Evolutionary conservation across 2,329 filamentous ascomycete species (phyloP), one percentile per base, ranked within the genome.

Genomic region (Pseudogymnoascus sp.): DNA sequence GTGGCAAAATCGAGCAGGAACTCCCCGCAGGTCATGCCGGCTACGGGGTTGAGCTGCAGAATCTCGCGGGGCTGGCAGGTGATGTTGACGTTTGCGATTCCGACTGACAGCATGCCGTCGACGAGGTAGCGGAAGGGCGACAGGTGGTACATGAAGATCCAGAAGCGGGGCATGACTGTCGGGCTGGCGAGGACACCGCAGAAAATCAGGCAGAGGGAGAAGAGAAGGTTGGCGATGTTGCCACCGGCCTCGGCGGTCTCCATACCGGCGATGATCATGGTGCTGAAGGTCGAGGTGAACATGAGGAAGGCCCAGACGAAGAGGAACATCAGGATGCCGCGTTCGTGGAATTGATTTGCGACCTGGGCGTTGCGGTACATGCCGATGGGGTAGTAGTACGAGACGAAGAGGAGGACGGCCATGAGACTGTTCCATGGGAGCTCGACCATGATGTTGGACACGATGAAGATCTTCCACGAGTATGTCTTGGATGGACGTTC

Each of bases 341-440:
- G 88, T 67, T 90, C 83, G 4, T 79, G 70, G 1, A 86, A 80
- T 63, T 83, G 76, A 62, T 80, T 79, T 3, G 83, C 82, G 0
- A 77, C 76, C 13, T 77, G 74, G 1, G 88, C 88, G 68, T 92
- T 92, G 61, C 75, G 73, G 71, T 90, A 84, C 57, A 59, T 59
- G 1, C 89, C 89, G 59, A 95, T 82, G 1, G 90, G 89, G 70
- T 92, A 96, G 77, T 95, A 96, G 82, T 88, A 92, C 71, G 79
- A 85, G 68, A 90, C 79, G 77, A 79, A 95, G 76, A 92, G 86
- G 64, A 95, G 74, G n/a, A 85, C 79, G 3, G 84, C 82, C 79
- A 89, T 86, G 41, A 94, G 73, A 0, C 83, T 79, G 70, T 95
- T 90, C 85, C 89, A 96, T 0, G 90, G 89, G 2, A 96, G 75